These are phyloP conservation scores for Colletotrichum chrysophilum DNA, from an alignment of 2,329 filamentous ascomycete species.

Conservation along the genomic window DNA sequence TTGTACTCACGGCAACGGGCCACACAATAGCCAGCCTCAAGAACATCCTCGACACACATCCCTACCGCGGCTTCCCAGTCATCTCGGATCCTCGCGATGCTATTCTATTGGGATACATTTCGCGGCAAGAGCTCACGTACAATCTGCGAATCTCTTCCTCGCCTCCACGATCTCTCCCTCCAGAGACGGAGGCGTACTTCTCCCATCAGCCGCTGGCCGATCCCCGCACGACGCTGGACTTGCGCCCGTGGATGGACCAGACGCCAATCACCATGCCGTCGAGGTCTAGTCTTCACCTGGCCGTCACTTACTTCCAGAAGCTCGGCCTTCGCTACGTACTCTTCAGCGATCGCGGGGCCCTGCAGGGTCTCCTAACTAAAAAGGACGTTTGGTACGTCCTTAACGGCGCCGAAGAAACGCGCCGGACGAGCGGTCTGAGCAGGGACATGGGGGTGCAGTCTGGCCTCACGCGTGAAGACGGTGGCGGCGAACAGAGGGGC, in stretches of 20 bases:
- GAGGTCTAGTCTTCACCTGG: slow-evolving; percentile 79
- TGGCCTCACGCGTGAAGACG: slow-evolving; percentile 42
- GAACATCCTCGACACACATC: slow-evolving; percentile 73
- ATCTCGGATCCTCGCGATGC: slow-evolving; percentile 79
- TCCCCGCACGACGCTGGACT: slow-evolving; percentile 78
- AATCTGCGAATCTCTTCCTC: slow-evolving; percentile 71
- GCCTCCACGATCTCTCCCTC: slow-evolving; percentile 62
- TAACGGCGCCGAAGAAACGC: slow-evolving; percentile 74
- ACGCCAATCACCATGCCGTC: slow-evolving; percentile 90
- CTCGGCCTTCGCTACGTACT: slow-evolving; percentile 90
- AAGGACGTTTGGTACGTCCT: slow-evolving; percentile 97
- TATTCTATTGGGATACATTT: slow-evolving; percentile 90
- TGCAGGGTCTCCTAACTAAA: slow-evolving; percentile 91
- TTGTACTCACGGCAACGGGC: slow-evolving; percentile 84
- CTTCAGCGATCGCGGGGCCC: slow-evolving; percentile 79
- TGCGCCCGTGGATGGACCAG: slow-evolving; percentile 98
- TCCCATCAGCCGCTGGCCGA: slow-evolving; percentile 82
- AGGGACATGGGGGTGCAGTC: slow-evolving; percentile 32
- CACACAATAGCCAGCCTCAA: slow-evolving; percentile 83
- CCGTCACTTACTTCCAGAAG: slow-evolving; percentile 92
- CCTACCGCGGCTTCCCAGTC: slow-evolving; percentile 91
- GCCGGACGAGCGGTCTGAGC: slow-evolving; percentile 41
- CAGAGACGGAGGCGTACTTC: slow-evolving; percentile 83
- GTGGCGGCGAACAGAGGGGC: slow-evolving; percentile 46
- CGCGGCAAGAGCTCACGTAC: slow-evolving; percentile 85